Evolutionary conservation across 805 yeast species (phyloP), one percentile per base, ranked within the genome.

Genomic region (Kuraishia hungarica): DNA sequence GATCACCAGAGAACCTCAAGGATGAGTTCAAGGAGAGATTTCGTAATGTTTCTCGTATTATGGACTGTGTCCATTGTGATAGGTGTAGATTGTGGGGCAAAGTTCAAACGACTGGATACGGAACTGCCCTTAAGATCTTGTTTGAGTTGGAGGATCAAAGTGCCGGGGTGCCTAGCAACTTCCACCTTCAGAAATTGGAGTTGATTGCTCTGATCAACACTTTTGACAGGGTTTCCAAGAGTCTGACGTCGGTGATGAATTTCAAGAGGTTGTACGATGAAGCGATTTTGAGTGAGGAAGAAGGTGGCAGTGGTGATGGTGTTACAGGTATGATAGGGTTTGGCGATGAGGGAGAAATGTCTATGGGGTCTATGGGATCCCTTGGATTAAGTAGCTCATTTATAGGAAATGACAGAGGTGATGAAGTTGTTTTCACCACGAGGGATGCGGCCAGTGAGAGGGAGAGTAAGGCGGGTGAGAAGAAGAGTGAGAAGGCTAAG

Each of bases 1-100:
- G 78, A 17, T 62, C 67, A 15, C 68, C 74, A 1, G 79, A 77
- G 48, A 76, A 78, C 43, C 77, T 93, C 56, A 94, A 94, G 64
- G 85, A 86, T 59, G 98, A 94, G 63, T 92, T 94, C 73, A 80
- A 93, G 58, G 71, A 80, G 46, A 85, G 96, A 53, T 96, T 94
- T 69, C 85, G 83, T 65, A 94, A 94, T 67, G 96, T 94, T 23
- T 85, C 96, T 21, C 86, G 89, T 53, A 83, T 94, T 50, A 94
- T 94, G 97, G 97, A 93, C 69, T 94, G 99, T 73, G 98, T 94
- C 48, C 97, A 97, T 46, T 94, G 99, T 74, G 99, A 94, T 67
- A 79, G 97, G 66, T 94, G 99, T 70, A 81, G 97, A 64, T 76
- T 94, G 71, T 94, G 99, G 99, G 99, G 99, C 10, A 94, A 94